These are phyloP conservation scores for Pleurotus djamor DNA, from an alignment of 768 basidiomycete species.

Conservation along the genomic window DNA sequence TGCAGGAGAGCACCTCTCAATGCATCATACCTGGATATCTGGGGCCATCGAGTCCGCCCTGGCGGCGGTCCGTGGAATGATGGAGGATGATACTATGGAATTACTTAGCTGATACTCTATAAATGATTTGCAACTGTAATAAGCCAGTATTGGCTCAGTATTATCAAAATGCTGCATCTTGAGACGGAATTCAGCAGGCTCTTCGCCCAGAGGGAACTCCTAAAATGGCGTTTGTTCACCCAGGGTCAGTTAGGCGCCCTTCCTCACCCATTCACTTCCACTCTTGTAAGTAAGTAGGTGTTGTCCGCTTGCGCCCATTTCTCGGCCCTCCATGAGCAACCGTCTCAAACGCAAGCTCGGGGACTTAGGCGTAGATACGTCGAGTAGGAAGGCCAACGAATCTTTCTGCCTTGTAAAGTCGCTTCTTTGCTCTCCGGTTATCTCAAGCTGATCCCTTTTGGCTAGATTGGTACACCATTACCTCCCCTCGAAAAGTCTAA, in stretches of 20 bases:
- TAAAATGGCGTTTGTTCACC: too few species aligned
- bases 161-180: too few species aligned
- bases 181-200: too few species aligned
- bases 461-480: conserved; percentile 89
- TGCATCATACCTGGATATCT: conserved; percentile 25
- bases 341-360: conserved; percentile 85
- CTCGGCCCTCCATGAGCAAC: conserved; percentile 26
- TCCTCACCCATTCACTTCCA: too few species aligned
- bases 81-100: not conserved
- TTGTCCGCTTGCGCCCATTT: not conserved
- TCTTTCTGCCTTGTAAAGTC: conserved; percentile 78
- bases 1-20: conserved; percentile 22
- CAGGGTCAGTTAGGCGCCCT: too few species aligned
- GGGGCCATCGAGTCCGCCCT: conserved; percentile 14
- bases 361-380: conserved; percentile 71
- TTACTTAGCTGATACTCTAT: not conserved
- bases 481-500: conserved; percentile 93
- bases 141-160: too few species aligned
- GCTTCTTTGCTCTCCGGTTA: conserved; percentile 1
- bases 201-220: too few species aligned
- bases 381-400: conserved; percentile 72
- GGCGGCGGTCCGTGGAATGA: not conserved
- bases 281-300: too few species aligned
- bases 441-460: not conserved
- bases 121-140: not conserved